Percentiles rank a stretch among this genome's conserved stretches.
These are phyloP conservation scores for Hyphodiscus hymeniophilus DNA, from an alignment of 495 filamentous ascomycete species.

Conservation along the genomic window DNA sequence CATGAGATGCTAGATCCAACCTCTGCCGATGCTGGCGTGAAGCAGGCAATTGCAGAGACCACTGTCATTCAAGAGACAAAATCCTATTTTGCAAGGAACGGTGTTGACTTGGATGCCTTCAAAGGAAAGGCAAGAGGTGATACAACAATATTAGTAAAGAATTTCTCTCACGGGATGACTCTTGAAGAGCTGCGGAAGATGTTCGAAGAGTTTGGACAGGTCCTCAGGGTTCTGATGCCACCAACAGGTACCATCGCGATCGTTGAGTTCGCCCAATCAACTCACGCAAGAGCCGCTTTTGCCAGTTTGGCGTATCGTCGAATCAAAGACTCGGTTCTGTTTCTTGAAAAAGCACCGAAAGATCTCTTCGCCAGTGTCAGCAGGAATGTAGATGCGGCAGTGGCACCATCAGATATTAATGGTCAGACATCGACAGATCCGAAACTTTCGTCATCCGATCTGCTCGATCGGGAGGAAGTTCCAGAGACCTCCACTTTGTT, in stretches of 20 bases:
- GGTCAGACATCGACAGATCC: constrained; percentile 14
- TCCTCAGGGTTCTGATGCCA: constrained; percentile 78
- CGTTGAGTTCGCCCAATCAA: constrained; percentile 70
- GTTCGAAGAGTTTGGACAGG: constrained; percentile 64
- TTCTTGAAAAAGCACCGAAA: constrained; percentile 88
- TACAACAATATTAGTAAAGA: constrained; percentile 86
- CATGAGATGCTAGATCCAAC: constrained; percentile 88
- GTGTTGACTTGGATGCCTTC: constrained; percentile 87
- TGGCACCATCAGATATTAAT: constrained; percentile 16
- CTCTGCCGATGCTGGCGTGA: constrained; percentile 84
- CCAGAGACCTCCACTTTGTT: constrained; percentile 73
- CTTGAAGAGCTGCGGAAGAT: constrained; percentile 55
- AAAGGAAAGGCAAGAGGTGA: constrained; percentile 75
- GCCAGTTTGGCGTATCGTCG: constrained; percentile 75
- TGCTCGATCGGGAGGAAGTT: constrained; percentile 47
- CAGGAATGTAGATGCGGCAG: constrained; percentile 15
- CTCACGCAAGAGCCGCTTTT: constrained; percentile 76
- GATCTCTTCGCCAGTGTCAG: constrained; percentile 56
- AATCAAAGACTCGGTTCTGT: constrained; percentile 84
- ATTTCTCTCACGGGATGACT: constrained; percentile 78
- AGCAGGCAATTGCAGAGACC: constrained; percentile 95
- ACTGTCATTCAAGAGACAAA: constrained; percentile 95
- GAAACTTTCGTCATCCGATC: constrained; percentile 32
- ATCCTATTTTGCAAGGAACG: constrained; percentile 74
- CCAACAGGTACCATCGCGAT: constrained; percentile 89